A percentile compares a stretch with the other conserved stretches of the same genome.
Conservation (phyloP, 202 grass and related monocot genomes). For the Dendrocalamus latiflorus region DNA sequence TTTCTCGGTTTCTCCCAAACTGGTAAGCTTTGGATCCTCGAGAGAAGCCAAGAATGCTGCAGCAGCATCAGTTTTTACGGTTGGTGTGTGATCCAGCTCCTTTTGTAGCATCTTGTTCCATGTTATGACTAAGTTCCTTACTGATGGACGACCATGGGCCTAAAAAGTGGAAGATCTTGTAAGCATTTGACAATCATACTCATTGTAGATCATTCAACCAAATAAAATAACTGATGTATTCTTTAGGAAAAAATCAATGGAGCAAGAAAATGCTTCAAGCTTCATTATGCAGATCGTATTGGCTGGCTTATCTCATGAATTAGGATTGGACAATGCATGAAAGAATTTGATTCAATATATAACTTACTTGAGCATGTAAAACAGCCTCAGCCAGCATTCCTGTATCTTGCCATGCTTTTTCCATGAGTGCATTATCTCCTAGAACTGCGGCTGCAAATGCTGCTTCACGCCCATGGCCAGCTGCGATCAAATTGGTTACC, state of each 20-base stretch:
- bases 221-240: neutral
- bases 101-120: conserved; percentile 98
- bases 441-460: conserved; percentile 95
- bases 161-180: conserved; percentile 37
- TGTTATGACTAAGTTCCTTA: conserved; percentile 73
- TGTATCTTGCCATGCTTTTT: conserved; percentile 98
- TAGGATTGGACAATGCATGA: conserved; percentile 12
- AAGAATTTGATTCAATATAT: conserved; percentile 8
- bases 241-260: neutral
- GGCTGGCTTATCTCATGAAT: neutral
- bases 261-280: neutral
- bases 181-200: conserved; percentile 24
- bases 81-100: conserved; percentile 84
- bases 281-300: neutral
- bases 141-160: conserved; percentile 89
- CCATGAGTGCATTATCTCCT: conserved; percentile 94
- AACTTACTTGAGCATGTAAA: conserved; percentile 91
- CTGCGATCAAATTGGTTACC: conserved; percentile 78
- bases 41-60: conserved; percentile 91
- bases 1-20: conserved; percentile 73
- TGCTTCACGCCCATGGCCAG: conserved; percentile 93
- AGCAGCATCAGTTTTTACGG: conserved; percentile 88
- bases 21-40: conserved; percentile 92
- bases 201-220: neutral
- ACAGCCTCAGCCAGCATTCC: conserved; percentile 95